Conservation (phyloP, 108 stramenopile genomes). For the Conticribra weissflogii region DNA sequence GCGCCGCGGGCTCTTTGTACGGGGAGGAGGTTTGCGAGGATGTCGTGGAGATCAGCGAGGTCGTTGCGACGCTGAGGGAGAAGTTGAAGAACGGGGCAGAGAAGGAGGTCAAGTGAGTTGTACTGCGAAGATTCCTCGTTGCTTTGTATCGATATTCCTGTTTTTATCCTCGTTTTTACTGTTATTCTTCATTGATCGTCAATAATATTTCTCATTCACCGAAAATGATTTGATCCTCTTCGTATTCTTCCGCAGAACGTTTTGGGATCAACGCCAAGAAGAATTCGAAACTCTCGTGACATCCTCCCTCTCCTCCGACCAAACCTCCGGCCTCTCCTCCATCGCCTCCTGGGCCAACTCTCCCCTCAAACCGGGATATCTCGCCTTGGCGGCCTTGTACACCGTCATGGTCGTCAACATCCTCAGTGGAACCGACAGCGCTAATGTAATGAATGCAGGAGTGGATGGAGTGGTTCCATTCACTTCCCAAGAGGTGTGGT, state of each 20-base stretch:
- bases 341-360: conserved; percentile 24
- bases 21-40: conserved; percentile 26
- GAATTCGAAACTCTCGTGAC: conserved; percentile 43
- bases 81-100: conserved; percentile 47
- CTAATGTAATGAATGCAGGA: not conserved
- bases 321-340: conserved; percentile 3
- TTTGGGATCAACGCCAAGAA: conserved; percentile 48
- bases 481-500: conserved; percentile 49
- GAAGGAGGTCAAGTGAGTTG: conserved; percentile 32
- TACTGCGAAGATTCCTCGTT: not conserved
- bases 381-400: conserved; percentile 46
- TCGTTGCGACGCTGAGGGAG: conserved; percentile 58
- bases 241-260: conserved; percentile 19
- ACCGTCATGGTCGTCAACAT: conserved; percentile 5
- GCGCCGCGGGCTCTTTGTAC: conserved; percentile 46
- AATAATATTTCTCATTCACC: not conserved
- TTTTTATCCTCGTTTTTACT: conserved; percentile 2
- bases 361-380: conserved; percentile 41
- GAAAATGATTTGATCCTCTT: not conserved
- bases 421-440: not conserved
- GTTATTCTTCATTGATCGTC: not conserved
- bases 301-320: conserved; percentile 12
- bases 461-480: conserved; percentile 21
- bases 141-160: not conserved
- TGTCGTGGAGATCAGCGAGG: conserved; percentile 45